Evolutionary conservation across 306 rosid species (phyloP), one percentile per base, ranked within the genome.

Genomic region (Casuarina glauca): DNA sequence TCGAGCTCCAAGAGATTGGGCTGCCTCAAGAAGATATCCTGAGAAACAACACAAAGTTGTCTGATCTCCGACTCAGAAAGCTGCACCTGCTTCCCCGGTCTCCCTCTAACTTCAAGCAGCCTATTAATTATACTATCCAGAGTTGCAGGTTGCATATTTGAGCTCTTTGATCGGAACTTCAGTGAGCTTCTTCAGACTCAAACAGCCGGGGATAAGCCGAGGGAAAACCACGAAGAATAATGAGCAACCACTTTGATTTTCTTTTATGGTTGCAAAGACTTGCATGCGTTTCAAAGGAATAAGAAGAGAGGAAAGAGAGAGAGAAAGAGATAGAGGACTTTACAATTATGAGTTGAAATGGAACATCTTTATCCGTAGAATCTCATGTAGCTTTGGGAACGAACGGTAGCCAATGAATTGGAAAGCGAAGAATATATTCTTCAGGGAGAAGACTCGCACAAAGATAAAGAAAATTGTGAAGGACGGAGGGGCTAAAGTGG

Each of bases 1-100:
- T 90, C 95, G 49, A 94, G 90, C 82, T 92, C 94, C 87, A 92
- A 86, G 38, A 94, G 91, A 82, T 84, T 92, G 1, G 98, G 97
- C 76, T 94, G 97, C 80, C 80, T 92, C 80, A 84, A 57, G 86
- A 94, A 94, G 70, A 90, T 87, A 42, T 78, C 86, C 74, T 48
- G 87, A 11, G 98, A 94, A 6, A 83, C 88, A 51, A 80, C 8
- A 83, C 97, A 94, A 67, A 94, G 97, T 85, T 92, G 90, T 69
- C 80, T 86, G 62, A 92, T 94, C 71, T 92, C 97, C 3, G 86
- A 3, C 85, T 94, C 98, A 48, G 86, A 84, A 80, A 92, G 88
- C 85, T 85, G 91, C 15, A 89, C 88, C 86, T 83, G 89, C 82
- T 88, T 92, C 75, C 95, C 98, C 0, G 93, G 91, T 76, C 76